Conservation (phyloP, 2,329 filamentous ascomycete species). For the Dactylellina haptotyla region DNA sequence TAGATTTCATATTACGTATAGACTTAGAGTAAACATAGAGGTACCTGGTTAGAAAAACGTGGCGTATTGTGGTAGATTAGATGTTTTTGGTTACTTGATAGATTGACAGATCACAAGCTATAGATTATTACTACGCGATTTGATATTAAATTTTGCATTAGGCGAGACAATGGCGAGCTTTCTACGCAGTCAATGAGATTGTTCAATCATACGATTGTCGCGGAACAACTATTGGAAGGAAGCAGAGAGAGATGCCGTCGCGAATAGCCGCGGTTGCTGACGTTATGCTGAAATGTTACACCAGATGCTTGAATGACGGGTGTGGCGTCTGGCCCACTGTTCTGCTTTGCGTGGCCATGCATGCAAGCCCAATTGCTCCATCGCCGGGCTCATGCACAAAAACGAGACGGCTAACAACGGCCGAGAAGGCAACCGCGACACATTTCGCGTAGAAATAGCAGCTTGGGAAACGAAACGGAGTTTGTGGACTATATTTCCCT, state of each 20-base stretch:
- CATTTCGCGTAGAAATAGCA: neutral
- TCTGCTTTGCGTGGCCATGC: slow-evolving; percentile 18
- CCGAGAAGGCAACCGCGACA: slow-evolving; percentile 18
- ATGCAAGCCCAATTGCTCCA: neutral
- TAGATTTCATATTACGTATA: too few species aligned
- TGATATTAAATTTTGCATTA: too few species aligned
- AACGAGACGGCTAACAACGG: slow-evolving; percentile 26
- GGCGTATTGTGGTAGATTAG: neutral
- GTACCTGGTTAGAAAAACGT: neutral
- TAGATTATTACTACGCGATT: too few species aligned
- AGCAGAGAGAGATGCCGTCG: neutral
- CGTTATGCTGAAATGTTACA: slow-evolving; percentile 8
- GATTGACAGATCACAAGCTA: too few species aligned
- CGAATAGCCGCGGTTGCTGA: neutral
- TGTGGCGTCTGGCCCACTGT: slow-evolving; percentile 27
- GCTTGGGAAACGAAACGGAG: slow-evolving; percentile 12
- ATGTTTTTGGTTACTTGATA: too few species aligned
- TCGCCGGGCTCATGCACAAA: neutral
- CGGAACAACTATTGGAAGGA: too few species aligned
- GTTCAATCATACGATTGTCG: too few species aligned
- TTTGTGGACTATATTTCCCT: too few species aligned
- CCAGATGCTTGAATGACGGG: slow-evolving; percentile 7
- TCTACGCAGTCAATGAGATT: too few species aligned
- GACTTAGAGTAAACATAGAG: neutral
- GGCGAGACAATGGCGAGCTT: too few species aligned